Evolutionary conservation across 352 stramenopile species (phyloP), one percentile per base, ranked within the genome.

Genomic region (Halophytophthora batemanensis): DNA sequence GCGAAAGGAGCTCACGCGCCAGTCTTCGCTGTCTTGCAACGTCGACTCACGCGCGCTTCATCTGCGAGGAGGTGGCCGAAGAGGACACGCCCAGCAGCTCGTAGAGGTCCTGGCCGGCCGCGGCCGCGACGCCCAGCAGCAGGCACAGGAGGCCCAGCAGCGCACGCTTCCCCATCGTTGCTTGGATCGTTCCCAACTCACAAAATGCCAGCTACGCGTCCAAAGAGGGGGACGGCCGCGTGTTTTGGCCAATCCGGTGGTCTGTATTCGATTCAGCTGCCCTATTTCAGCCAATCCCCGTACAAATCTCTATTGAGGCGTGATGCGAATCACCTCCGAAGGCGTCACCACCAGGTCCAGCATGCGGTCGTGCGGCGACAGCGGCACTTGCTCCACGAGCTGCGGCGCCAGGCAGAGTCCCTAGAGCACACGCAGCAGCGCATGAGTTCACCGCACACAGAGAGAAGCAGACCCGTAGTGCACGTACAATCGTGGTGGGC

Each of bases 331-430:
- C 14, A 77, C 61, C 52, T 89, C 73, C 0, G 75, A 46, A 1
- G 77, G 79, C 1, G 77, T 93, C 23, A 87, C 79, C 38, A 93
- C 44, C 29, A 82, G 14, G 54, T 90, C 77, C 50, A 93, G 61
- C 59, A 77, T 67, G 45, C 56, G 63, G 58, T 93, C 82, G 50
- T 93, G 82, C 5, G 69, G 53, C 15, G 67, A 69, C 21, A 87
- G 45, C 37, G 79, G 82, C 34, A 93, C 82, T 52, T 72, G 59
- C 18, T 79, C 64, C 13, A 90, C 45, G 13, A 93, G 60, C 57
- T 93, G 82, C 13, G 56, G 48, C 28, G 64, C 61, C 25, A 93
- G 42, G 22, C 79, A 86, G 38, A 93, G 73, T 43, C 82, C 82
- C 82, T 93, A n/a, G n/a, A n/a, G 47, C 25, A 58, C 35, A 35